These are phyloP conservation scores for Amoeboaphelidium protococcarum DNA, from an alignment of 371 early-diverging fungal species.

Conservation along the genomic window DNA sequence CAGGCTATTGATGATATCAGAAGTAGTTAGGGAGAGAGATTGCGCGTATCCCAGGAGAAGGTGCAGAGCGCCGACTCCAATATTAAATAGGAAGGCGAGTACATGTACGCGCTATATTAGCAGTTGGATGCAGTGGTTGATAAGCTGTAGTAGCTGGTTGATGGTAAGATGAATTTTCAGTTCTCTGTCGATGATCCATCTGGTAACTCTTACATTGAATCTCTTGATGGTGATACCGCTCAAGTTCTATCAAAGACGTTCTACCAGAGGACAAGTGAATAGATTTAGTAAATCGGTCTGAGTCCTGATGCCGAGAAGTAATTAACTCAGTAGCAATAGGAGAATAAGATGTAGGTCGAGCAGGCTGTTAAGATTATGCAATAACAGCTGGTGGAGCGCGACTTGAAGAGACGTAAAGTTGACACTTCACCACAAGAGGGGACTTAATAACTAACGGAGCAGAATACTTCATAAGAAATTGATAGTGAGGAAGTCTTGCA, in stretches of 20 bases:
- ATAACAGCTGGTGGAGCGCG: slow-evolving; percentile 13
- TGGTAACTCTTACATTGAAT: slow-evolving; percentile 78
- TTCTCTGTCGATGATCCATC: slow-evolving; percentile 62
- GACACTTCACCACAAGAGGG: too few species aligned
- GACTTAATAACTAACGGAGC: neutral
- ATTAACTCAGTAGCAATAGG: too few species aligned
- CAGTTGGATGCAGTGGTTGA: slow-evolving; percentile 41
- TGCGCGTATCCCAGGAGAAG: neutral
- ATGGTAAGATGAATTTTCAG: slow-evolving; percentile 30
- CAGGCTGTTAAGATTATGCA: slow-evolving; percentile 13
- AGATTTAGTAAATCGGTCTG: slow-evolving; percentile 46
- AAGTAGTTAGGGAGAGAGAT: slow-evolving; percentile 8
- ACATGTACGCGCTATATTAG: slow-evolving; percentile 18
- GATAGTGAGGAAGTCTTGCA: slow-evolving; percentile 20
- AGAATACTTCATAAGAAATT: slow-evolving; percentile 27
- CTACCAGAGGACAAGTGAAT: slow-evolving; percentile 46
- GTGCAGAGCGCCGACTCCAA: neutral
- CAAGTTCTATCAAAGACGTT: slow-evolving; percentile 34
- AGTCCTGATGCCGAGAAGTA: slow-evolving; percentile 11
- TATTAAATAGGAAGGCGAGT: neutral
- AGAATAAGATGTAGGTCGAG: slow-evolving; percentile 17
- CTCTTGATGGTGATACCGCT: slow-evolving; percentile 31
- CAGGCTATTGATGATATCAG: slow-evolving; percentile 57
- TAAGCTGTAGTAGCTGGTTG: slow-evolving; percentile 27
- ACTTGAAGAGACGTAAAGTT: too few species aligned